phyloP scores from a whole-genome alignment of 257 asterid genomes.

The Buddleja alternifolia region DNA sequence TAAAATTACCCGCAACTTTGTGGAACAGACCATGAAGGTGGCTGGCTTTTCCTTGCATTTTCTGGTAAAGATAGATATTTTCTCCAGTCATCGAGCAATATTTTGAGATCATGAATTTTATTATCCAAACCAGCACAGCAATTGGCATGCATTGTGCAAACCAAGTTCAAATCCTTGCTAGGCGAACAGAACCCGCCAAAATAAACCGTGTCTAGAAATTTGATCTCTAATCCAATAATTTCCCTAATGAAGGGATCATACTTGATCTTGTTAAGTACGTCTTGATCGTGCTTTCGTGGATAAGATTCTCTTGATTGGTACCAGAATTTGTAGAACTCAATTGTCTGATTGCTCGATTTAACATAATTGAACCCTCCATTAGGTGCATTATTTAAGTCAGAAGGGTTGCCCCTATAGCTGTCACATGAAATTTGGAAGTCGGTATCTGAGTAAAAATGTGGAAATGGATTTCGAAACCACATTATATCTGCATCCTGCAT shows the following conservation, averaged over 20 bases:
- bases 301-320: constrained; percentile 34
- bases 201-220: constrained; percentile 47
- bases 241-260: constrained; percentile 30
- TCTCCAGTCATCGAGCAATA: constrained; percentile 57
- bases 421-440: constrained; percentile 61
- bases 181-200: constrained; percentile 66
- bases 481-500: constrained; percentile 61
- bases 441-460: constrained; percentile 43
- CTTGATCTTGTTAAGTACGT: constrained; percentile 52
- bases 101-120: constrained; percentile 55
- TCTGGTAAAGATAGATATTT: constrained; percentile 37
- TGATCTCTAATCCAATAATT: constrained; percentile 54
- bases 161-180: constrained; percentile 49
- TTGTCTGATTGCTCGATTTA: constrained; percentile 42
- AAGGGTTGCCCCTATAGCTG: constrained; percentile 27
- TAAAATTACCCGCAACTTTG: constrained; percentile 35
- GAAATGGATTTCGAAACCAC: constrained; percentile 62
- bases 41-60: constrained; percentile 5
- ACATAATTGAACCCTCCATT: constrained; percentile 59
- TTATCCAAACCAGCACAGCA: constrained; percentile 64
- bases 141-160: constrained; percentile 72
- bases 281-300: constrained; percentile 54
- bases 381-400: constrained; percentile 41
- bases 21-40: constrained; percentile 49
- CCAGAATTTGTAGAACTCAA: constrained; percentile 61